Evolutionary conservation across 2,329 filamentous ascomycete species (phyloP), one percentile per base, ranked within the genome.

Genomic region (Nothophaeocryptopus gaeumannii): DNA sequence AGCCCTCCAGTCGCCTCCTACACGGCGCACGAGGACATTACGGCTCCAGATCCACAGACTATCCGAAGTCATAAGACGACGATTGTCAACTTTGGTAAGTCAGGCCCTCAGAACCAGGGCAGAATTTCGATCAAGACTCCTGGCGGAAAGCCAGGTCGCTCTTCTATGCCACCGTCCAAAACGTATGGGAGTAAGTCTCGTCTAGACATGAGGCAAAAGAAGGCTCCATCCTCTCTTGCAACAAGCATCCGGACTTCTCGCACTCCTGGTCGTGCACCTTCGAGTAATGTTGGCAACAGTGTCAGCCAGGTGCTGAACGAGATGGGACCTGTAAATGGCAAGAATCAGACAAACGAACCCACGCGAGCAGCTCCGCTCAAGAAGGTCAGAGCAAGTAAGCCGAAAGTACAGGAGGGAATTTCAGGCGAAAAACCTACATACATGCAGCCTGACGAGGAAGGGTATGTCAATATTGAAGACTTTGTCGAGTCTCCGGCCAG

Each of bases 61-160:
- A 38, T 38, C 26, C 46, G 48, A 13, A 45, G 54, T 9, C 56
- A 53, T 8, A 66, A 65, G 32, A 43, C 60, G 12, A 57, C 56
- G 2, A 55, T 66, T 47, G 60, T 67, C 16, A 50, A 40, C 14
- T 67, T 66, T 16, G 53, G 53, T 34, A 55, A 55, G n/a, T 36
- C 46, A 8, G 65, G 65, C 8, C 65, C 64, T 5, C 61, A 54
- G 3, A 68, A 68, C 40, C 66, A 67, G 49, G 65, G 66, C 14
- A 36, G 40, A 11, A n/a, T 43, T 12, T 29, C 36, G 9, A 7
- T 29, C 34, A 43, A 47, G 13, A 50, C 45, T n/a, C 41, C 45
- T 5, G 40, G 45, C 9, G 16, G 13, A 9, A 41, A 39, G 12
- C 32, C 39, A 3, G 29, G 30, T 8, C 36, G 36, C 30, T 35